These are phyloP conservation scores for Yamadazyma philogaea DNA, from an alignment of 805 yeast genomes.

Conservation along the genomic window DNA sequence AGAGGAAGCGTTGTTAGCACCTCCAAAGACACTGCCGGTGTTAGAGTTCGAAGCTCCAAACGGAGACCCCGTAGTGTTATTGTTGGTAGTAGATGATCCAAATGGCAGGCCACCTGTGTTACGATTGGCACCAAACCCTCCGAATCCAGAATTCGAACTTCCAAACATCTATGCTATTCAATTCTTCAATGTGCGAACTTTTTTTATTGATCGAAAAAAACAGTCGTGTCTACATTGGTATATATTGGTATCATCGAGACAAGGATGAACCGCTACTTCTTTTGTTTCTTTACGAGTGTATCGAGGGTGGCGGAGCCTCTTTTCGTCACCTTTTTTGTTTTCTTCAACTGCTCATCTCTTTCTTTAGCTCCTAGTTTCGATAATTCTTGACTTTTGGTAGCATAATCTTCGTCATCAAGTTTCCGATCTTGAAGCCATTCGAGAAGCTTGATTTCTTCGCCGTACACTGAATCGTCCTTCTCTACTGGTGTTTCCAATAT, in stretches of 20 bases:
- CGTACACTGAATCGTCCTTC: constrained; percentile 63
- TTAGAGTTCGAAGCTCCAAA: constrained; percentile 26
- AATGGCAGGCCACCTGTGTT: constrained; percentile 33
- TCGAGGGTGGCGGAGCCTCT: constrained; percentile 13
- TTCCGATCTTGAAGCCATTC: constrained; percentile 72
- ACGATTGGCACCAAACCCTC: constrained; percentile 36
- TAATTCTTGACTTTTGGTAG: constrained; percentile 47
- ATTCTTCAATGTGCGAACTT: background rate
- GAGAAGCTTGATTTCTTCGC: constrained; percentile 76
- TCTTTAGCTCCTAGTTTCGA: constrained; percentile 62
- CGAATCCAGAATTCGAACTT: constrained; percentile 46
- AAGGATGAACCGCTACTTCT: background rate
- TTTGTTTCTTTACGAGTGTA: constrained; percentile 12
- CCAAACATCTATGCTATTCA: constrained; percentile 42
- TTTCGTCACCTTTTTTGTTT: constrained; percentile 21
- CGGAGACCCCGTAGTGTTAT: constrained; percentile 27
- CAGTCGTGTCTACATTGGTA: background rate
- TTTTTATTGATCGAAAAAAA: background rate
- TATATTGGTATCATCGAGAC: background rate
- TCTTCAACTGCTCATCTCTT: constrained; percentile 64
- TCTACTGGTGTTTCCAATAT: constrained; percentile 84
- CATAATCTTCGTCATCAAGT: constrained; percentile 53
- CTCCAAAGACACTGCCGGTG: constrained; percentile 23
- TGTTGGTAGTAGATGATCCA: constrained; percentile 26
- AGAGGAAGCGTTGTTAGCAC: constrained; percentile 10